Percentiles rank a stretch among this genome's conserved stretches.
Conservation (phyloP, 2,329 filamentous ascomycete genomes). For the Dryadomyces sulphureus region DNA sequence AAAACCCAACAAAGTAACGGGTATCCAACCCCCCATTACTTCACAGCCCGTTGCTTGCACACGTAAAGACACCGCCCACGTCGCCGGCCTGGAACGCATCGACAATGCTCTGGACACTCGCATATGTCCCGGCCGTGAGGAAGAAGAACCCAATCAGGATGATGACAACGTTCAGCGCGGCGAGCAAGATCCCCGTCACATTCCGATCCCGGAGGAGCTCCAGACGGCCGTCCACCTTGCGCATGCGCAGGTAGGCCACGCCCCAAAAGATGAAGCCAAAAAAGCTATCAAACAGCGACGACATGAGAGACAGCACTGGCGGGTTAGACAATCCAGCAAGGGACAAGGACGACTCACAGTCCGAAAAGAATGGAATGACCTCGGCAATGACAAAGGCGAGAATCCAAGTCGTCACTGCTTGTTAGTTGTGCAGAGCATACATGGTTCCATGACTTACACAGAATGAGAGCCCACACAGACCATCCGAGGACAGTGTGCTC, state of each 20-base stretch:
- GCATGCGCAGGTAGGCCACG: slow-evolving; percentile 65
- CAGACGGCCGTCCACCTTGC: slow-evolving; percentile 44
- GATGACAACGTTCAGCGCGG: slow-evolving; percentile 56
- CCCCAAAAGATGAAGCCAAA: slow-evolving; percentile 96
- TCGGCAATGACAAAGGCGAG: slow-evolving; percentile 84
- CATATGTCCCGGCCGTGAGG: slow-evolving; percentile 69
- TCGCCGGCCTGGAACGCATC: slow-evolving; percentile 49
- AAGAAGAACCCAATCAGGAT: slow-evolving; percentile 69
- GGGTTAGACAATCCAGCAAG: no score
- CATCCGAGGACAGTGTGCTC: slow-evolving; percentile 73
- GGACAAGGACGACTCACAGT: slow-evolving; percentile 31
- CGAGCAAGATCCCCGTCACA: slow-evolving; percentile 33
- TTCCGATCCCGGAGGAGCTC: slow-evolving; percentile 37
- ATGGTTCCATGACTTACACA: slow-evolving; percentile 29
- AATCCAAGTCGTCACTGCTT: slow-evolving; percentile 55
- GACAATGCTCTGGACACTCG: slow-evolving; percentile 59
- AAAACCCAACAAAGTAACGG: not conserved
- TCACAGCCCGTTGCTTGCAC: slow-evolving; percentile 51
- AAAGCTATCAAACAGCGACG: slow-evolving; percentile 83
- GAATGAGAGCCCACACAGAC: slow-evolving; percentile 61
- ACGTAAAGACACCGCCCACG: slow-evolving; percentile 63
- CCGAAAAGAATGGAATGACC: slow-evolving; percentile 86
- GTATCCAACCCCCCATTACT: not conserved
- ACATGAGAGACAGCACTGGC: slow-evolving; percentile 57
- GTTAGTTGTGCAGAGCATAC: not conserved